Percentiles rank a stretch among this genome's conserved stretches.
Conservation (phyloP, 805 yeast species). For the Komagataella phaffii region DNA sequence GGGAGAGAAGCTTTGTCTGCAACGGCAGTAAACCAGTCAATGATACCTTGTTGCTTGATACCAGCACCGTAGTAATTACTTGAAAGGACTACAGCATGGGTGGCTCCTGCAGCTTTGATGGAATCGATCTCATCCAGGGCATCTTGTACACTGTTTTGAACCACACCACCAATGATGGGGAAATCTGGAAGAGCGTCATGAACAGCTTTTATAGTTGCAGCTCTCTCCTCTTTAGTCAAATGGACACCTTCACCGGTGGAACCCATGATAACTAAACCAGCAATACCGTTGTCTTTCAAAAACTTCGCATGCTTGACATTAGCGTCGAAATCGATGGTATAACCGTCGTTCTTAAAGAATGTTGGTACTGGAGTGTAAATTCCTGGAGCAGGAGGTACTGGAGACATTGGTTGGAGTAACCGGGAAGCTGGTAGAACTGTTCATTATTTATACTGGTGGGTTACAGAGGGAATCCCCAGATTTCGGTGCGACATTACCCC, state of each 20-base stretch:
- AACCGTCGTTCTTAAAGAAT: constrained; percentile 30
- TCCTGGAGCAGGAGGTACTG: constrained; percentile 20
- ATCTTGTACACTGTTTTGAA: constrained; percentile 30
- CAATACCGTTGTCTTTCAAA: constrained; percentile 28
- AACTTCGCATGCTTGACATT: constrained; percentile 30
- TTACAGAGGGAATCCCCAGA: not conserved
- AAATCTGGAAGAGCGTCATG: constrained; percentile 24
- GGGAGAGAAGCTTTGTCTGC: constrained; percentile 30
- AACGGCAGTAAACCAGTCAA: constrained; percentile 27
- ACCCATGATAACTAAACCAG: constrained; percentile 36
- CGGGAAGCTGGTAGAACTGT: not conserved
- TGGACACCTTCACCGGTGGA: constrained; percentile 46
- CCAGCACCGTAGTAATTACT: constrained; percentile 34
- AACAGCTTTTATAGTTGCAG: constrained; percentile 16
- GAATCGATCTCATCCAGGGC: constrained; percentile 25
- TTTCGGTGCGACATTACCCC: not conserved
- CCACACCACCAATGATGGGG: constrained; percentile 35
- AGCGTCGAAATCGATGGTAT: constrained; percentile 28
- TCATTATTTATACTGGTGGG: not conserved
- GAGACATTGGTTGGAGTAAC: not conserved
- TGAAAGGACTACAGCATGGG: constrained; percentile 26
- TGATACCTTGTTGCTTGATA: constrained; percentile 30
- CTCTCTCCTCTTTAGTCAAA: constrained; percentile 31
- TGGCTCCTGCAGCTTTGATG: constrained; percentile 23
- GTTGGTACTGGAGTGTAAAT: constrained; percentile 43